Conservation (phyloP, 2,329 filamentous ascomycete species). For the Chrysosporium queenslandicum region DNA sequence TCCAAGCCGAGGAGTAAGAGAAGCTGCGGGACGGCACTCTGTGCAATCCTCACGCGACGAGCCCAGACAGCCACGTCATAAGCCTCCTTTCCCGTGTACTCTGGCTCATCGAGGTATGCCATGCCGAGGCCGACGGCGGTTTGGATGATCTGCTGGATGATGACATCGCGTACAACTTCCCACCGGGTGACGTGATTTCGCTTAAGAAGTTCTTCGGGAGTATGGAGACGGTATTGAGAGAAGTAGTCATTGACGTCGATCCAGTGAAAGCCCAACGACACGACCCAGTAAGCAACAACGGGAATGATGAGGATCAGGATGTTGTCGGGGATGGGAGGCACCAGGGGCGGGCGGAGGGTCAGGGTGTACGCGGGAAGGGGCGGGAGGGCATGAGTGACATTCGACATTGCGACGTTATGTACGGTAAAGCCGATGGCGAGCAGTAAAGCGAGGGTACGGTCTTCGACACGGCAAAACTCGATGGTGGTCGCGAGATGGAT, state of each 20-base stretch:
- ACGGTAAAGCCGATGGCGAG: not conserved
- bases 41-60: conserved; percentile 64
- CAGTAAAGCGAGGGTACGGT: not conserved
- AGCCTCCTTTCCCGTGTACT: conserved; percentile 65
- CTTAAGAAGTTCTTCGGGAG: conserved; percentile 78
- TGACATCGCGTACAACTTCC: conserved; percentile 81
- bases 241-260: conserved; percentile 80
- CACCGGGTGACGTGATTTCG: conserved; percentile 77
- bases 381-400: conserved; percentile 52
- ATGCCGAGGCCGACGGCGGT: conserved; percentile 59
- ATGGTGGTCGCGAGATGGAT: too few species aligned
- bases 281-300: conserved; percentile 74
- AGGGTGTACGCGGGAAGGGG: conserved; percentile 76
- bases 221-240: conserved; percentile 86
- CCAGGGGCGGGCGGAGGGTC: conserved; percentile 56
- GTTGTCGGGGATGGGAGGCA: conserved; percentile 72
- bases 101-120: conserved; percentile 60
- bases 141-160: conserved; percentile 87
- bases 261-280: conserved; percentile 77
- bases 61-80: conserved; percentile 90
- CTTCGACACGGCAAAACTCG: not conserved
- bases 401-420: conserved; percentile 17
- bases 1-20: conserved; percentile 67
- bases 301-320: conserved; percentile 66
- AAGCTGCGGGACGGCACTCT: conserved; percentile 64